A percentile compares a stretch with the other conserved stretches of the same genome.
Evolutionary conservation across 179 eudicot species (phyloP).

Genomic region (Spinacia oleracea): DNA sequence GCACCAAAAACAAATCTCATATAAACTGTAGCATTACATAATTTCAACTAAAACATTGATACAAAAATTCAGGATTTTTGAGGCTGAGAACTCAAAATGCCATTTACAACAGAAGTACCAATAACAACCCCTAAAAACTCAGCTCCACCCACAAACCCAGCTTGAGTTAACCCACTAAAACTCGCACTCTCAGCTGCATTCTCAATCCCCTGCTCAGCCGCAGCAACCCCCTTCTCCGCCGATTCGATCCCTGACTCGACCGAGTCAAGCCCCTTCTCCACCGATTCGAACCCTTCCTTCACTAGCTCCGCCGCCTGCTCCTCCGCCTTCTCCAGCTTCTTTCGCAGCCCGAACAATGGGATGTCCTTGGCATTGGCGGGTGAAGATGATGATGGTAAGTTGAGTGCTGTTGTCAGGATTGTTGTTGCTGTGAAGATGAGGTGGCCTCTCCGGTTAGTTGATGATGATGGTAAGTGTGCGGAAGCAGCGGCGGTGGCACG

Average conservation of each 20-base stretch:
- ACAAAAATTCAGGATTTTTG: conserved; percentile 33
- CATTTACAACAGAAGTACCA: conserved; percentile 77
- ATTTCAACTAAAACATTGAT: background rate
- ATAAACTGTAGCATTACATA: conserved; percentile 8
- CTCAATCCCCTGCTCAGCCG: conserved; percentile 53
- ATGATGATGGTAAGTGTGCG: conserved; percentile 32
- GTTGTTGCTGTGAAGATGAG: conserved; percentile 53
- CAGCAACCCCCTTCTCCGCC: conserved; percentile 47
- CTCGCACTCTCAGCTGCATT: conserved; percentile 40
- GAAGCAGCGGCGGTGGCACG: no score
- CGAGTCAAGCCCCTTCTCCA: conserved; percentile 52
- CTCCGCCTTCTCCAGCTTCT: conserved; percentile 64
- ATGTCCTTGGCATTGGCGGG: conserved; percentile 60
- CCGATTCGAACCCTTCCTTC: conserved; percentile 68
- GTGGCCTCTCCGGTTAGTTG: conserved; percentile 52
- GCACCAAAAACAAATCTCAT: background rate
- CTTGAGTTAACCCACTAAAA: conserved; percentile 68
- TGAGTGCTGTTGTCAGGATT: conserved; percentile 39
- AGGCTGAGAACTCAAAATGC: conserved; percentile 71
- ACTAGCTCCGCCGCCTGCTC: conserved; percentile 64
- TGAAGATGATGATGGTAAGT: conserved; percentile 40
- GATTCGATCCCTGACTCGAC: conserved; percentile 50
- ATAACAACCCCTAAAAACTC: conserved; percentile 66
- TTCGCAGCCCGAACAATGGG: conserved; percentile 69
- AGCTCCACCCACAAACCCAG: conserved; percentile 71